Evolutionary conservation across 495 filamentous ascomycete genomes (phyloP).

Genomic region (Trichoderma erinaceum): DNA sequence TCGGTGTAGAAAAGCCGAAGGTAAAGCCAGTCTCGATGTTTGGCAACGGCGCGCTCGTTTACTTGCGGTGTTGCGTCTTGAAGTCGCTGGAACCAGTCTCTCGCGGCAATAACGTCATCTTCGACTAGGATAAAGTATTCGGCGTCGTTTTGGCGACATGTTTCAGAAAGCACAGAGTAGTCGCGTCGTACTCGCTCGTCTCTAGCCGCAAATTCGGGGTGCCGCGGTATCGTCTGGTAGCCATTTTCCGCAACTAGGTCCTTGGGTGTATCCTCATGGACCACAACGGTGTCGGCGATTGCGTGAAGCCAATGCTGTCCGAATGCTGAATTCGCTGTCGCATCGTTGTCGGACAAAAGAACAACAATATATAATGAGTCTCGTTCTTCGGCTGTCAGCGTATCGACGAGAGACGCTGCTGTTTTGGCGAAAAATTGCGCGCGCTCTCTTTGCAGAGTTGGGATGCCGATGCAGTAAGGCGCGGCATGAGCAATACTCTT

Average conservation of each 20-base stretch:
- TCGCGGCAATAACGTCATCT: conserved; percentile 49
- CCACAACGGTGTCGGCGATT: conserved; percentile 41
- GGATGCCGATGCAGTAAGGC: conserved; percentile 28
- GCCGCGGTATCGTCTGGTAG: conserved; percentile 8
- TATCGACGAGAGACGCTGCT: conserved; percentile 47
- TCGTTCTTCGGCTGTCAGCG: conserved; percentile 42
- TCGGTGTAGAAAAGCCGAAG: conserved; percentile 56
- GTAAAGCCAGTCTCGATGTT: conserved; percentile 33
- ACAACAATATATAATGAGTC: conserved; percentile 42
- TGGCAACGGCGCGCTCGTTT: conserved; percentile 13
- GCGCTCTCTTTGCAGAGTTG: conserved; percentile 25
- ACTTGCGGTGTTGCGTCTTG: conserved; percentile 34
- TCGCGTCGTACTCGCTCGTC: conserved; percentile 26
- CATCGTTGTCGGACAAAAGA: conserved; percentile 47
- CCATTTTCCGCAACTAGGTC: not conserved
- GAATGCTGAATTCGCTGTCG: conserved; percentile 43
- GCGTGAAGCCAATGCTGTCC: conserved; percentile 42
- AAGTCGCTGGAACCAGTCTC: conserved; percentile 45
- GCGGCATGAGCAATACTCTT: conserved; percentile 11
- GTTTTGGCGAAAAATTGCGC: conserved; percentile 42
- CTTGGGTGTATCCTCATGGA: conserved; percentile 30
- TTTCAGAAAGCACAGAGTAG: conserved; percentile 44
- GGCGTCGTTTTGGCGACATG: conserved; percentile 40
- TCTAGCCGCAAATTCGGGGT: not conserved
- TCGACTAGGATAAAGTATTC: conserved; percentile 50